Conservation (phyloP, 2,329 filamentous ascomycete genomes). For the Alternaria panax region DNA sequence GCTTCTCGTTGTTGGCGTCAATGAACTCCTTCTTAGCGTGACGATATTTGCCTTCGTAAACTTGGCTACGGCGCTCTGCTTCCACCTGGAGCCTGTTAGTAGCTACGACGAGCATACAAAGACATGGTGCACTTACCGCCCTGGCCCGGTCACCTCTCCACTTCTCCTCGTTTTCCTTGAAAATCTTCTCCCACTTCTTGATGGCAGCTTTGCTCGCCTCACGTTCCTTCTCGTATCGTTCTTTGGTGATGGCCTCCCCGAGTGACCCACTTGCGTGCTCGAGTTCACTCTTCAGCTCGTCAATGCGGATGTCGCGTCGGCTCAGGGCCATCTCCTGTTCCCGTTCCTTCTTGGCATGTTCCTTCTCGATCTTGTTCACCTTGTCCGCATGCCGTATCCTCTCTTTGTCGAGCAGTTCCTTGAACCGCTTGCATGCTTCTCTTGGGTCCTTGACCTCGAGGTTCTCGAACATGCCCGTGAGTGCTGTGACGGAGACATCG, state of each 20-base stretch:
- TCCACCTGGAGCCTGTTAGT: conserved; percentile 27
- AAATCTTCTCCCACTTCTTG: conserved; percentile 43
- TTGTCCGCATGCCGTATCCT: conserved; percentile 46
- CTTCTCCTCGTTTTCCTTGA: conserved; percentile 41
- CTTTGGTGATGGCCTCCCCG: conserved; percentile 35
- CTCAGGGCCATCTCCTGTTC: conserved; percentile 30
- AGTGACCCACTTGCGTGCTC: conserved; percentile 31
- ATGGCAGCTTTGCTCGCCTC: conserved; percentile 42
- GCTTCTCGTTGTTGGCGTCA: conserved; percentile 36
- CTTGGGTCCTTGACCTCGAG: conserved; percentile 63
- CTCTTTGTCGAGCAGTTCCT: conserved; percentile 54
- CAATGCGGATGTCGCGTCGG: conserved; percentile 20
- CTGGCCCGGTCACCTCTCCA: conserved; percentile 36
- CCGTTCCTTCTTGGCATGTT: conserved; percentile 67
- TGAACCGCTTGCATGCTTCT: conserved; percentile 54
- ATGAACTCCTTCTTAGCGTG: conserved; percentile 37
- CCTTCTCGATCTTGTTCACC: conserved; percentile 60
- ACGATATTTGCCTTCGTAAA: conserved; percentile 35
- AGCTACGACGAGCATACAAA: not conserved
- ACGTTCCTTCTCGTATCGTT: conserved; percentile 39
- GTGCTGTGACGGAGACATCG: conserved; percentile 50
- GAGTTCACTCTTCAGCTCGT: conserved; percentile 39
- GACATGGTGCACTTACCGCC: conserved; percentile 26
- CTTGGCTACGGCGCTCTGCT: conserved; percentile 31
- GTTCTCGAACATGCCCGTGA: conserved; percentile 75